phyloP scores from a whole-genome alignment of 2,329 filamentous ascomycete genomes.

The Teratosphaeria destructans region DNA sequence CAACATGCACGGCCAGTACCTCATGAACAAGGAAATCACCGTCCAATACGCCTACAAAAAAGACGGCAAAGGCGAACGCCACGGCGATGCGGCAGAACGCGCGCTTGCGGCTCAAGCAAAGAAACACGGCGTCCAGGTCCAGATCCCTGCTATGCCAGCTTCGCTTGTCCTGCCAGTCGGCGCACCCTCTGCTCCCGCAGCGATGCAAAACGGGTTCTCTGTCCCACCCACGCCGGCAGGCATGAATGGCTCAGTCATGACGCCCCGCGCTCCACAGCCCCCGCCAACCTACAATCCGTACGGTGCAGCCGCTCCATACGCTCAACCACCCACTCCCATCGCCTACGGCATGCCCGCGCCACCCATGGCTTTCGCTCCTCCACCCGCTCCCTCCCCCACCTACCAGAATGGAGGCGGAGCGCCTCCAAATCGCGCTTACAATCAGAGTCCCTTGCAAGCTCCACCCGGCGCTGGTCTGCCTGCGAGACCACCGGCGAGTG shows the following conservation, averaged over 20 bases:
- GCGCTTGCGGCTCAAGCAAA: slow-evolving; percentile 85
- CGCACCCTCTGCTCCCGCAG: slow-evolving; percentile 32
- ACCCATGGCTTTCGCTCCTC: not conserved
- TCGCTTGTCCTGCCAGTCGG: slow-evolving; percentile 50
- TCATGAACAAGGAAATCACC: slow-evolving; percentile 92
- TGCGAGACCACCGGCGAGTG: slow-evolving; percentile 58
- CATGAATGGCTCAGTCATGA: not conserved
- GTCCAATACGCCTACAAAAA: slow-evolving; percentile 99
- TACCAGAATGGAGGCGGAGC: slow-evolving; percentile 4
- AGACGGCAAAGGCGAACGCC: slow-evolving; percentile 91
- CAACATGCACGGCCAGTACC: slow-evolving; percentile 91
- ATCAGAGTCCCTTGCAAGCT: slow-evolving; percentile 44
- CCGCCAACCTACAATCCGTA: slow-evolving; percentile 9
- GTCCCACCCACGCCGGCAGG: not conserved
- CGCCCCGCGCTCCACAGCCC: slow-evolving; percentile 6
- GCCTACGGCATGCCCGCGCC: not conserved
- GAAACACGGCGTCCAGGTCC: slow-evolving; percentile 83
- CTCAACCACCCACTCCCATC: not conserved
- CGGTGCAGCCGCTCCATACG: not conserved
- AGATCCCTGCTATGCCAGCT: slow-evolving; percentile 64
- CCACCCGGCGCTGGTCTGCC: slow-evolving; percentile 52
- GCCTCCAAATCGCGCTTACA: slow-evolving; percentile 24
- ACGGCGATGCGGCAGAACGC: slow-evolving; percentile 88
- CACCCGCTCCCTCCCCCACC: not conserved
- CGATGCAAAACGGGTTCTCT: slow-evolving; percentile 25